Evolutionary conservation across 352 stramenopile genomes (phyloP).

Genomic region (Thalassiosira pacifica): DNA sequence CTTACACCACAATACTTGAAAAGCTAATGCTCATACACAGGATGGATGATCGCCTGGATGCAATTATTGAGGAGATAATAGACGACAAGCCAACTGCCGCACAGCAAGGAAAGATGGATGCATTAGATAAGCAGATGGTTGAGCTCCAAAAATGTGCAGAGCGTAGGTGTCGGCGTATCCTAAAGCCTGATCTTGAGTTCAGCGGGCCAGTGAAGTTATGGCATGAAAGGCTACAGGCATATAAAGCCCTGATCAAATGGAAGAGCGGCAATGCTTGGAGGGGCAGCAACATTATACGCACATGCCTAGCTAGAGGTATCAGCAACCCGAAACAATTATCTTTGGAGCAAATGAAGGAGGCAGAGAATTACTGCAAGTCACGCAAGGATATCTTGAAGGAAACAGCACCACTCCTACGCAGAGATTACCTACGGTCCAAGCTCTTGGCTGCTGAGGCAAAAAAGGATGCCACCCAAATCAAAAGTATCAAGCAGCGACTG

Average conservation of each 20-base stretch:
- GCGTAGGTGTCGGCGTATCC: slow-evolving; percentile 22
- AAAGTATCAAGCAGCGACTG: too few relatives aligned
- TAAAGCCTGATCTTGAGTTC: slow-evolving; percentile 10
- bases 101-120: not conserved
- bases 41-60: not conserved
- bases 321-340: too few relatives aligned
- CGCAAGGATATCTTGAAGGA: too few relatives aligned
- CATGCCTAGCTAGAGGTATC: too few relatives aligned
- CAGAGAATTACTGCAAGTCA: too few relatives aligned
- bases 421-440: too few relatives aligned
- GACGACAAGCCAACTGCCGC: not conserved
- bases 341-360: too few relatives aligned
- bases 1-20: not conserved
- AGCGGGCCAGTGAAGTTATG: slow-evolving; percentile 21
- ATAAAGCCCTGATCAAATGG: not conserved
- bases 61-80: not conserved
- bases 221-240: slow-evolving; percentile 1
- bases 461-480: too few relatives aligned
- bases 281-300: slow-evolving; percentile 9
- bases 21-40: not conserved
- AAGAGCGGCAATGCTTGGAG: slow-evolving; percentile 15
- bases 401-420: too few relatives aligned
- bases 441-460: too few relatives aligned
- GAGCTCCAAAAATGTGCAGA: slow-evolving; percentile 3
- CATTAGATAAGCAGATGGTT: not conserved